These are phyloP conservation scores for Scedosporium aurantiacum DNA, from an alignment of 2,329 filamentous ascomycete genomes.

Conservation along the genomic window DNA sequence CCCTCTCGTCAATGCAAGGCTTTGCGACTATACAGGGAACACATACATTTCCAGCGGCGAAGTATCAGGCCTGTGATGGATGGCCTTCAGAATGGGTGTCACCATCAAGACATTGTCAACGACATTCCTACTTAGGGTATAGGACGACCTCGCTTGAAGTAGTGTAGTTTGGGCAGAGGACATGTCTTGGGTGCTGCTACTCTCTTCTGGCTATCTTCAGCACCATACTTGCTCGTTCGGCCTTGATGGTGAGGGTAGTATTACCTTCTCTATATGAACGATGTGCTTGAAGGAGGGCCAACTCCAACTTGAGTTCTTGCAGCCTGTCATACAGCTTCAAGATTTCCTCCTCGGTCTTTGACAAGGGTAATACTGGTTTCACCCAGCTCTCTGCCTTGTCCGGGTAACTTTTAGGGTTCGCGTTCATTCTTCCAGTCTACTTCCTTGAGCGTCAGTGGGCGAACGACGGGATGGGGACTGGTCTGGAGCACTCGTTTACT, in stretches of 20 bases:
- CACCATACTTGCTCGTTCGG: conserved; percentile 4
- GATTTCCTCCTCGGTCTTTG: conserved; percentile 53
- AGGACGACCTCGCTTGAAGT: conserved; percentile 58
- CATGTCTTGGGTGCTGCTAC: conserved; percentile 40
- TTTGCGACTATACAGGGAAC: not conserved
- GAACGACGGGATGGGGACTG: not conserved
- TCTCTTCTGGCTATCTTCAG: conserved; percentile 12
- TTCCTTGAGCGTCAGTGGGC: not conserved
- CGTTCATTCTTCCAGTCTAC: not conserved
- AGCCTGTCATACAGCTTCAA: conserved; percentile 62
- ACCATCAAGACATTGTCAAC: conserved; percentile 58
- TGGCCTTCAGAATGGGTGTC: conserved; percentile 66
- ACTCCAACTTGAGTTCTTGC: conserved; percentile 61
- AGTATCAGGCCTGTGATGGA: conserved; percentile 56
- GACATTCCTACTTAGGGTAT: conserved; percentile 58
- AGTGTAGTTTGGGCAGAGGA: conserved; percentile 52
- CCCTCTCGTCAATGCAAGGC: not conserved
- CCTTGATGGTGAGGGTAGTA: not conserved
- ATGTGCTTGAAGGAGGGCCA: conserved; percentile 50
- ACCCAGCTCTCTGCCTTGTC: not conserved
- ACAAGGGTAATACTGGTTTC: conserved; percentile 35
- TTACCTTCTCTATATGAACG: conserved; percentile 10
- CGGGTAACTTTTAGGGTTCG: not conserved
- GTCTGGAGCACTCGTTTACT: not conserved
- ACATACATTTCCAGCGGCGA: conserved; percentile 57